phyloP scores from a whole-genome alignment of 2,329 filamentous ascomycete species.

The Aspergillus tanneri region DNA sequence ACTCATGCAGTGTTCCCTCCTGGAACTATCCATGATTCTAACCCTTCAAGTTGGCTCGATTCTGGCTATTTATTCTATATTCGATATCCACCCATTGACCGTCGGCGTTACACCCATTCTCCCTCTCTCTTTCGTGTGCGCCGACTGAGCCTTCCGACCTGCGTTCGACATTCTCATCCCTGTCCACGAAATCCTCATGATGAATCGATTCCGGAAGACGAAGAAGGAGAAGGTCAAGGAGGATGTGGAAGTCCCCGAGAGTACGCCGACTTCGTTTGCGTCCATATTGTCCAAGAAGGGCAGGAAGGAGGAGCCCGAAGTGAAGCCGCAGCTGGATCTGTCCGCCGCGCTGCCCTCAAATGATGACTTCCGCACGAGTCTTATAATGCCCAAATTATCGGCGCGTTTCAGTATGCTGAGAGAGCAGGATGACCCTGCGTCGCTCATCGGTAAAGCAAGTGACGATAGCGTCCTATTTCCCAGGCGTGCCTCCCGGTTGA shows the following conservation, averaged over 20 bases:
- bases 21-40: slow-evolving; percentile 10
- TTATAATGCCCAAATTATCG: slow-evolving; percentile 92
- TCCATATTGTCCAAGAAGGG: slow-evolving; percentile 50
- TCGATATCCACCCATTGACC: background rate
- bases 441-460: slow-evolving; percentile 87
- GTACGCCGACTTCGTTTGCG: slow-evolving; percentile 39
- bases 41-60: slow-evolving; percentile 12
- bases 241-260: slow-evolving; percentile 31
- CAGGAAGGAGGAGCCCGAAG: slow-evolving; percentile 50
- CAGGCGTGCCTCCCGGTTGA: slow-evolving; percentile 74
- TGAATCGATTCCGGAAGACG: slow-evolving; percentile 45
- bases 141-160: background rate
- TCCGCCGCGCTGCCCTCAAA: slow-evolving; percentile 70
- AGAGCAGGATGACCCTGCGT: slow-evolving; percentile 88
- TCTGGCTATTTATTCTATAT: background rate
- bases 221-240: slow-evolving; percentile 38
- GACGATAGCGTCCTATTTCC: slow-evolving; percentile 90
- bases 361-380: slow-evolving; percentile 91
- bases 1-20: slow-evolving; percentile 7
- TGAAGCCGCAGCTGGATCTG: slow-evolving; percentile 66
- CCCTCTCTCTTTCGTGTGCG: background rate
- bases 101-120: background rate
- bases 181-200: slow-evolving; percentile 16
- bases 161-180: background rate
- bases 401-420: slow-evolving; percentile 95